Evolutionary conservation across 768 basidiomycete species (phyloP).

Genomic region (Termitomyces bulborhizus): DNA sequence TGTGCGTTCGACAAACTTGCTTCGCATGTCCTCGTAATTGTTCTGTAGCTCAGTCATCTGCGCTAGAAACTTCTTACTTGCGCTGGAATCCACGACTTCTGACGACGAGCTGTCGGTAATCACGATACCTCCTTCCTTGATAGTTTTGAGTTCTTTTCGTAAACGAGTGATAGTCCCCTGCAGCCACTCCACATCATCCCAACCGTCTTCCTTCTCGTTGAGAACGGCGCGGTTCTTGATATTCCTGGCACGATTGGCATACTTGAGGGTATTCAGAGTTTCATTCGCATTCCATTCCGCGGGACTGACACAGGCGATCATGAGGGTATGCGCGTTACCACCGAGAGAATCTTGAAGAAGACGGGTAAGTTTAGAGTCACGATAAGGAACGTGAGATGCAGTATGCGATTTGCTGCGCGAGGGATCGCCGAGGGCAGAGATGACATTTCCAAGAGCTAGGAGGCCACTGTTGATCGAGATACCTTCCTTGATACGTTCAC

Average conservation of each 20-base stretch:
- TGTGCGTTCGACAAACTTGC: slow-evolving; percentile 82
- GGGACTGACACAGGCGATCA: slow-evolving; percentile 97
- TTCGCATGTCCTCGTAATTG: slow-evolving; percentile 79
- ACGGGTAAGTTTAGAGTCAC: slow-evolving; percentile 96
- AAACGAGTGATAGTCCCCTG: slow-evolving; percentile 82
- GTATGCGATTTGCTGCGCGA: slow-evolving; percentile 78
- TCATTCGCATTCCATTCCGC: slow-evolving; percentile 94
- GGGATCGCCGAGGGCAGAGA: slow-evolving; percentile 95
- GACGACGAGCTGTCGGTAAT: slow-evolving; percentile 22
- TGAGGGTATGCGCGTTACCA: slow-evolving; percentile 95
- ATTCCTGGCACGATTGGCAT: slow-evolving; percentile 94
- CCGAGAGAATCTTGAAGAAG: slow-evolving; percentile 95
- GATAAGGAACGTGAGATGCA: slow-evolving; percentile 90
- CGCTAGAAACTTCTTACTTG: slow-evolving; percentile 69
- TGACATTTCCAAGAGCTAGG: slow-evolving; percentile 95
- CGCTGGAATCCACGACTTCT: slow-evolving; percentile 44
- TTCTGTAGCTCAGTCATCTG: slow-evolving; percentile 82
- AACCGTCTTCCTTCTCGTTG: slow-evolving; percentile 94
- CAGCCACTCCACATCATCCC: slow-evolving; percentile 97
- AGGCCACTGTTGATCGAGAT: slow-evolving; percentile 98
- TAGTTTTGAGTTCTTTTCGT: slow-evolving; percentile 75
- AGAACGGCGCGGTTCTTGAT: slow-evolving; percentile 93
- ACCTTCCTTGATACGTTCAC: slow-evolving; percentile 97
- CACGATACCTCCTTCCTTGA: slow-evolving; percentile 61
- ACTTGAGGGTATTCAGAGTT: slow-evolving; percentile 93